phyloP scores from a whole-genome alignment of 257 asterid genomes.

The Lycium ferocissimum region DNA sequence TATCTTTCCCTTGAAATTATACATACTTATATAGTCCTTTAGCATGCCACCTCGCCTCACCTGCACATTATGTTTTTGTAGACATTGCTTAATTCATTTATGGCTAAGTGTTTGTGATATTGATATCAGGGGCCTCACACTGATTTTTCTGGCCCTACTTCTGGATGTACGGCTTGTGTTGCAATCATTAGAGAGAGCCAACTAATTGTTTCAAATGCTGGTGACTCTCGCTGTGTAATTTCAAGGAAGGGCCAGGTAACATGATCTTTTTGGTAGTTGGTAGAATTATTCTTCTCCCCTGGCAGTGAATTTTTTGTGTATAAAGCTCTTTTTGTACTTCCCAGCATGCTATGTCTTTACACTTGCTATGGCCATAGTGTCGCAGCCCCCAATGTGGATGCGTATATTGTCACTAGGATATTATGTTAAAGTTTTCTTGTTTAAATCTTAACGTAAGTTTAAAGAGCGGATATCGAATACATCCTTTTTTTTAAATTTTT shows the following conservation, averaged over 20 bases:
- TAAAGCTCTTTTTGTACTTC: background rate
- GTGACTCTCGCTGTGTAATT: constrained; percentile 97
- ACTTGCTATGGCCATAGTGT: constrained; percentile 17
- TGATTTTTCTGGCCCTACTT: constrained; percentile 94
- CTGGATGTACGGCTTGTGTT: constrained; percentile 97
- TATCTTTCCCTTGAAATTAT: background rate
- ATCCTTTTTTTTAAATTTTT: constrained; percentile 23
- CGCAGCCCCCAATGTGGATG: background rate
- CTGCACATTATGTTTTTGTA: constrained; percentile 12
- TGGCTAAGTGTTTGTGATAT: constrained; percentile 28
- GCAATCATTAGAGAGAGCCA: constrained; percentile 78
- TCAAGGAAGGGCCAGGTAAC: constrained; percentile 97
- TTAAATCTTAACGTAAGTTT: background rate
- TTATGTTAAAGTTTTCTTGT: background rate
- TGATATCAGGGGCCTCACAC: constrained; percentile 88
- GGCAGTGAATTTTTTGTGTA: background rate
- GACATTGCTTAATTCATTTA: constrained; percentile 9
- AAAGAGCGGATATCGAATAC: background rate
- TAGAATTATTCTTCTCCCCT: background rate
- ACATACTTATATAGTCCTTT: background rate
- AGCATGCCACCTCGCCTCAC: background rate
- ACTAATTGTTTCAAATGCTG: constrained; percentile 94
- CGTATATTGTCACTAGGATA: background rate
- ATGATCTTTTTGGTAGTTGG: background rate
- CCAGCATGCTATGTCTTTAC: background rate